A percentile compares a stretch with the other conserved stretches of the same genome.
Evolutionary conservation across 371 early-diverging fungal genomes (phyloP).

Genomic region (Mortierella sp.): DNA sequence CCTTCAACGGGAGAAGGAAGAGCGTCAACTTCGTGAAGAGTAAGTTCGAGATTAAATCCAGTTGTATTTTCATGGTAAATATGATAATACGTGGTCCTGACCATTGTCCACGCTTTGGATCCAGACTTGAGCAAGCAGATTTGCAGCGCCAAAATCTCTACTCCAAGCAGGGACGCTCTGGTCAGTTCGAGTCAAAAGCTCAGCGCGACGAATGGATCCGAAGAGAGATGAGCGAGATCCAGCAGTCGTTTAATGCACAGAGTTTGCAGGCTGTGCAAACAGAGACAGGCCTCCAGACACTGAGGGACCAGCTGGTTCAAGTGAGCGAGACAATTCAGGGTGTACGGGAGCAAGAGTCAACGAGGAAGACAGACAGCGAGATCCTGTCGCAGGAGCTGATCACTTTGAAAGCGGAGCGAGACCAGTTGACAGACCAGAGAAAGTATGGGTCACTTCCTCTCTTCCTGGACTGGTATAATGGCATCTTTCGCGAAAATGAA

Average conservation of each 20-base stretch:
- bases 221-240: constrained; percentile 73
- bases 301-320: constrained; percentile 33
- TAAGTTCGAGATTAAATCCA: constrained; percentile 24
- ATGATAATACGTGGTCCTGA: too few relatives aligned
- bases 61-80: background rate
- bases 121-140: constrained; percentile 58
- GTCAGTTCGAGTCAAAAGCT: constrained; percentile 73
- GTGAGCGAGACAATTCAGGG: constrained; percentile 56
- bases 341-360: constrained; percentile 58
- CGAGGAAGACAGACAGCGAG: constrained; percentile 55
- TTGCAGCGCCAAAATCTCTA: constrained; percentile 70
- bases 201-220: constrained; percentile 85
- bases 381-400: constrained; percentile 51
- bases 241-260: constrained; percentile 61
- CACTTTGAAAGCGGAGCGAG: constrained; percentile 61
- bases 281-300: constrained; percentile 8
- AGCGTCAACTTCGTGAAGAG: constrained; percentile 60
- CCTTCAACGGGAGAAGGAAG: constrained; percentile 59
- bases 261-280: constrained; percentile 56
- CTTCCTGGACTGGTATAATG: background rate
- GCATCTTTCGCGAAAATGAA: background rate
- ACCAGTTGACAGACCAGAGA: constrained; percentile 76
- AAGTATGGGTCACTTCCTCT: constrained; percentile 61
- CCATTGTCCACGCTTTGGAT: background rate
- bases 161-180: constrained; percentile 86